A percentile compares a stretch with the other conserved stretches of the same genome.
phyloP scores from a whole-genome alignment of 495 filamentous ascomycete species.

The Penicillium ochrochloron region DNA sequence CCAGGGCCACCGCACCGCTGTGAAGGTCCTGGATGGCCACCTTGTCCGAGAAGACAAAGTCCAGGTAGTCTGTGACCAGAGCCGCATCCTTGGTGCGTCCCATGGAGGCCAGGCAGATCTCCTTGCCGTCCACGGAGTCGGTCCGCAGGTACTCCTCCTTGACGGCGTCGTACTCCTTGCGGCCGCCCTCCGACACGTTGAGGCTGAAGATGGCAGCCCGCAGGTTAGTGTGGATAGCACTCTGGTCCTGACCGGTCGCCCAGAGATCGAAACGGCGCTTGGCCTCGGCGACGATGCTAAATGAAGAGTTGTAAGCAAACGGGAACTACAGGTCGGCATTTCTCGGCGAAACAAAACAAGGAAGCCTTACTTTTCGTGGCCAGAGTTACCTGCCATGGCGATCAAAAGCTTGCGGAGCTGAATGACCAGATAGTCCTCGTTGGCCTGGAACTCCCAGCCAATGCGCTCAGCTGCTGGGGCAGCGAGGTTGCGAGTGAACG shows the following conservation, averaged over 20 bases:
- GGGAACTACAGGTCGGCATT: background rate
- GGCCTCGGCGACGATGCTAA: slow-evolving; percentile 69
- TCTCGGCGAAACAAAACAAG: background rate
- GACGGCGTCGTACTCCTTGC: slow-evolving; percentile 69
- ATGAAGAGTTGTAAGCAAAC: slow-evolving; percentile 28
- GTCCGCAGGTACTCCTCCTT: slow-evolving; percentile 82
- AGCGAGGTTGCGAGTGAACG: slow-evolving; percentile 73
- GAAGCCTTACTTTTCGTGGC: slow-evolving; percentile 68
- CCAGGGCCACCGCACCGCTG: slow-evolving; percentile 71
- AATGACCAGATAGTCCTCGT: slow-evolving; percentile 80
- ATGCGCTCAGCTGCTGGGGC: slow-evolving; percentile 72
- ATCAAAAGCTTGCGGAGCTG: slow-evolving; percentile 84
- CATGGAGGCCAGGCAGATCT: slow-evolving; percentile 77
- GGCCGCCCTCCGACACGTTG: slow-evolving; percentile 69
- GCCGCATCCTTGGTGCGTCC: slow-evolving; percentile 72
- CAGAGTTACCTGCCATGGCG: slow-evolving; percentile 69
- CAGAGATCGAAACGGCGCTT: slow-evolving; percentile 76
- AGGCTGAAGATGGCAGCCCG: slow-evolving; percentile 79
- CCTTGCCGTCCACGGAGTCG: slow-evolving; percentile 85
- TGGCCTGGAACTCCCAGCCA: slow-evolving; percentile 78
- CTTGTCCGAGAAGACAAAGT: slow-evolving; percentile 79
- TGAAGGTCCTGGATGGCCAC: slow-evolving; percentile 85
- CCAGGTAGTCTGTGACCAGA: slow-evolving; percentile 70
- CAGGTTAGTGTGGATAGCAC: slow-evolving; percentile 77
- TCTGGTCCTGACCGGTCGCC: slow-evolving; percentile 64